Percentiles rank a stretch among this genome's conserved stretches.
Conservation (phyloP, 1,139 yeast species). For the Wickerhamiella infanticola region DNA sequence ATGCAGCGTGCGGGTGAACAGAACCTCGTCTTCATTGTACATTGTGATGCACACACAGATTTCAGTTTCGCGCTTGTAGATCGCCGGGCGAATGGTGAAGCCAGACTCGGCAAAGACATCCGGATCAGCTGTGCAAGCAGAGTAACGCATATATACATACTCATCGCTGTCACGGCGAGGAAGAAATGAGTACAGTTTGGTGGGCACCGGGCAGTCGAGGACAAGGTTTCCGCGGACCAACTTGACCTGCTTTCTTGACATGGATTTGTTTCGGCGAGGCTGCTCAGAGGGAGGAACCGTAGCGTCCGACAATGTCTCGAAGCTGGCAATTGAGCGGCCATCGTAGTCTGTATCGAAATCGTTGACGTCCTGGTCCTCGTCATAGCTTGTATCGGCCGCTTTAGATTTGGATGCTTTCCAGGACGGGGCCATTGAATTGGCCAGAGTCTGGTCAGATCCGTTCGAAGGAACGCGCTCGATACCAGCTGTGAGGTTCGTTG, state of each 20-base stretch:
- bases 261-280: conserved; percentile 44
- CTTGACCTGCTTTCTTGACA: conserved; percentile 45
- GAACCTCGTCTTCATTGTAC: conserved; percentile 66
- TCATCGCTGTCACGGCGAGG: conserved; percentile 79
- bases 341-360: conserved; percentile 17
- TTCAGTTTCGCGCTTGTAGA: conserved; percentile 74
- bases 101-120: conserved; percentile 39
- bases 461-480: not conserved
- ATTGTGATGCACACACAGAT: conserved; percentile 60
- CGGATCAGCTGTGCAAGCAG: conserved; percentile 74
- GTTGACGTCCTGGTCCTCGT: conserved; percentile 16
- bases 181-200: conserved; percentile 60
- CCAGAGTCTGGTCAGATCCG: not conserved
- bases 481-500: not conserved
- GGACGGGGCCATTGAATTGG: not conserved
- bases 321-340: conserved; percentile 17
- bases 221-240: conserved; percentile 68
- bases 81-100: conserved; percentile 51
- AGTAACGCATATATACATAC: conserved; percentile 62
- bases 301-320: conserved; percentile 17
- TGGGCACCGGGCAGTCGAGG: conserved; percentile 85
- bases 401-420: not conserved
- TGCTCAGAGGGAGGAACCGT: conserved; percentile 35
- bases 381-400: not conserved
- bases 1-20: conserved; percentile 55